Evolutionary conservation across 2,329 filamentous ascomycete species (phyloP).

Genomic region (Xylariaceae sp.): DNA sequence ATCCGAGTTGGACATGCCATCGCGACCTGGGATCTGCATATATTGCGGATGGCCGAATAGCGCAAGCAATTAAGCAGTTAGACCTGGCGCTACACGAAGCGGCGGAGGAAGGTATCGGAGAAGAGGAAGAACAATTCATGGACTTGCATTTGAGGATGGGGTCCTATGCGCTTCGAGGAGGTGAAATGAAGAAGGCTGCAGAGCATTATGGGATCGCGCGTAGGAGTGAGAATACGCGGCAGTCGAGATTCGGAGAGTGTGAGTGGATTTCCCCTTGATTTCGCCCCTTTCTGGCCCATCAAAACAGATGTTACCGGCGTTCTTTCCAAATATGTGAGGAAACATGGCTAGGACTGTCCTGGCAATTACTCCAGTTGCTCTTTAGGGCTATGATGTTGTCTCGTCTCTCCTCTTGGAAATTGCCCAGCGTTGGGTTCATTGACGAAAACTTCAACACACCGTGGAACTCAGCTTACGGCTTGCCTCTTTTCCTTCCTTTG

Average conservation of each 20-base stretch:
- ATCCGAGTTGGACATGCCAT: slow-evolving; percentile 16
- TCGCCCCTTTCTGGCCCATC: no score
- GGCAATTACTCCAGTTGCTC: no score
- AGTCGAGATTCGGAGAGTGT: neutral
- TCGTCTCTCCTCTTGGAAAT: no score
- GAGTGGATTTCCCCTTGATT: no score
- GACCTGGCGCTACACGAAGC: slow-evolving; percentile 8
- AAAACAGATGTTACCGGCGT: neutral
- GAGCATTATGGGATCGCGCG: slow-evolving; percentile 5
- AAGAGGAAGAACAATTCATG: slow-evolving; percentile 8
- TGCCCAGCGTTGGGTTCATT: no score
- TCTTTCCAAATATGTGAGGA: no score
- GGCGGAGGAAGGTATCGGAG: slow-evolving; percentile 3
- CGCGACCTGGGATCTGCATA: slow-evolving; percentile 7
- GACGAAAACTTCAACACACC: no score
- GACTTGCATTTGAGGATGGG: slow-evolving; percentile 11
- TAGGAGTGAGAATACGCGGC: slow-evolving; percentile 2
- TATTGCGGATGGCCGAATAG: slow-evolving; percentile 1
- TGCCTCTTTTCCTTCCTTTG: no score
- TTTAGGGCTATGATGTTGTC: no score
- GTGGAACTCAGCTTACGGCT: no score
- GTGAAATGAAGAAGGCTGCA: slow-evolving; percentile 1
- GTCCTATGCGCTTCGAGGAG: slow-evolving; percentile 2
- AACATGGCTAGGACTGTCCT: no score
- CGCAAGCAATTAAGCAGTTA: slow-evolving; percentile 5